phyloP scores from a whole-genome alignment of 495 filamentous ascomycete genomes.

The Tuber microsphaerosporum region DNA sequence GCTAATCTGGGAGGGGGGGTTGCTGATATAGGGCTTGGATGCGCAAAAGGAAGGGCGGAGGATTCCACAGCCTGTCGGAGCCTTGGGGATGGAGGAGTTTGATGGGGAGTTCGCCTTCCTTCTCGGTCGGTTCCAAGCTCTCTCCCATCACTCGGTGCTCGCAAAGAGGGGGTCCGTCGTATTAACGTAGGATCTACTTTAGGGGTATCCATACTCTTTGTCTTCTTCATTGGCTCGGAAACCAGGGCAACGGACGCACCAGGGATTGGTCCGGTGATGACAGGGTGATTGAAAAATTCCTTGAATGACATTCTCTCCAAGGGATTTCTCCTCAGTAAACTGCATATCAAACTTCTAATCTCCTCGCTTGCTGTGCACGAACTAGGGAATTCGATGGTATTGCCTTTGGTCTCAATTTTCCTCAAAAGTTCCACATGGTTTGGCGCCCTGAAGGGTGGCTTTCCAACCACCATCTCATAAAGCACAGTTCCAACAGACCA shows the following conservation, averaged over 20 bases:
- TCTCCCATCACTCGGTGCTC: conserved; percentile 29
- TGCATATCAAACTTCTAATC: conserved; percentile 73
- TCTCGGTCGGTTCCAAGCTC: conserved; percentile 25
- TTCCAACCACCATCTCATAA: conserved; percentile 88
- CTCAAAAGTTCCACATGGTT: conserved; percentile 92
- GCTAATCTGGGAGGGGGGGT: conserved; percentile 24
- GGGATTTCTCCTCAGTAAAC: conserved; percentile 74
- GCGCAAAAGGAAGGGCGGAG: conserved; percentile 30
- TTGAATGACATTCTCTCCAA: conserved; percentile 75
- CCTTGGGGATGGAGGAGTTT: conserved; percentile 27
- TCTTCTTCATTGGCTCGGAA: conserved; percentile 25
- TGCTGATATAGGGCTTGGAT: conserved; percentile 20
- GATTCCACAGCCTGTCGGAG: conserved; percentile 32
- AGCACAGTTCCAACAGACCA: conserved; percentile 96
- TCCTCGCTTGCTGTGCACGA: conserved; percentile 63
- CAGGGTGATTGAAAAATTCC: conserved; percentile 66
- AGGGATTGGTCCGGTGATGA: conserved; percentile 74
- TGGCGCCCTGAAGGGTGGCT: conserved; percentile 79
- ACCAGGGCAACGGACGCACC: conserved; percentile 57
- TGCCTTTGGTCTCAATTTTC: conserved; percentile 79
- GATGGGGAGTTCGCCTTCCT: conserved; percentile 23
- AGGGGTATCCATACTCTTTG: background rate
- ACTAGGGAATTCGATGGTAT: conserved; percentile 72
- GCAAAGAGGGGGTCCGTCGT: conserved; percentile 25
- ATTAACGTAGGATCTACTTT: background rate